Conservation (phyloP, 192 early-diverging fungal species). For the Coemansia aciculifera region DNA sequence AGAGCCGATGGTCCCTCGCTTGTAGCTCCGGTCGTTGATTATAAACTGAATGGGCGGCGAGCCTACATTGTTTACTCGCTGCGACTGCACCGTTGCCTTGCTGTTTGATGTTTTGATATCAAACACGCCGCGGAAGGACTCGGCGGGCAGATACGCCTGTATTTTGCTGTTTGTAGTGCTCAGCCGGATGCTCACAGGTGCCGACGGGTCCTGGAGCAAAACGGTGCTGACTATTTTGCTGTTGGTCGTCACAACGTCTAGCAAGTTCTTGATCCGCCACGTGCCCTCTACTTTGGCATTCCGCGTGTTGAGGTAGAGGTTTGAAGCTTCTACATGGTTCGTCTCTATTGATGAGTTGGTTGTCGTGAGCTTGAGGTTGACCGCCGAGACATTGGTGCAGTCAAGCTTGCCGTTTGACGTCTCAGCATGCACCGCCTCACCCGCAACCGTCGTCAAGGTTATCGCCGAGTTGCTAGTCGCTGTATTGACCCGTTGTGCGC, state of each 20-base stretch:
- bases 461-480: slow-evolving; percentile 17
- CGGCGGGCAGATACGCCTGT: slow-evolving; percentile 13
- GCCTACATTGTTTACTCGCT: not conserved
- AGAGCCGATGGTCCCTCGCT: slow-evolving; percentile 16
- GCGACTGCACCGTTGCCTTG: slow-evolving; percentile 6
- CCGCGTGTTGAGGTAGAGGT: slow-evolving; percentile 14
- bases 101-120: slow-evolving; percentile 23
- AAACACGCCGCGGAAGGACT: slow-evolving; percentile 22
- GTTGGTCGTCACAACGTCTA: slow-evolving; percentile 27
- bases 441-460: slow-evolving; percentile 1
- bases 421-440: not conserved
- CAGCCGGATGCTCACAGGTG: slow-evolving; percentile 4
- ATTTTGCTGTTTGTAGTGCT: slow-evolving; percentile 27
- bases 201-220: slow-evolving; percentile 4
- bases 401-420: slow-evolving; percentile 19
- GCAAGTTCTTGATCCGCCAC: slow-evolving; percentile 14
- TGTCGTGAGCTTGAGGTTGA: slow-evolving; percentile 13
- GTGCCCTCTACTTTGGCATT: slow-evolving; percentile 27
- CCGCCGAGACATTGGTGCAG: slow-evolving; percentile 7
- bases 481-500: not conserved
- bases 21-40: slow-evolving; percentile 20
- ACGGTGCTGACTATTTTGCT: slow-evolving; percentile 16
- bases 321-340: not conserved
- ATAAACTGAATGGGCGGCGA: slow-evolving; percentile 11
- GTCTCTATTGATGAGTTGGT: slow-evolving; percentile 19